Percentiles rank a stretch among this genome's conserved stretches.
These are phyloP conservation scores for Solanum hybrid DNA, from an alignment of 305 asterid species.

Conservation along the genomic window DNA sequence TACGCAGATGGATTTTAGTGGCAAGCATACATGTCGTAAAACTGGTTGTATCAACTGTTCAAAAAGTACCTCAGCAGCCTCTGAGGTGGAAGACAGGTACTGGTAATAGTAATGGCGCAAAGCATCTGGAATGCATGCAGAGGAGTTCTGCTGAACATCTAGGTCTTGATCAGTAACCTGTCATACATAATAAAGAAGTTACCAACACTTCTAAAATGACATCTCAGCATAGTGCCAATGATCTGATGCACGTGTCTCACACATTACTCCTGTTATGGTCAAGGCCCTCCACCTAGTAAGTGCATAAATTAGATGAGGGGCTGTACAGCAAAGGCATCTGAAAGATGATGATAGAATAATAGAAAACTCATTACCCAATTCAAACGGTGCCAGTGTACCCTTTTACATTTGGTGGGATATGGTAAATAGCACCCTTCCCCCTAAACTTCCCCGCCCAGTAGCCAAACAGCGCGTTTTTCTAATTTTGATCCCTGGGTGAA, in stretches of 20 bases:
- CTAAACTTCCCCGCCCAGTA: not conserved
- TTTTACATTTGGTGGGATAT: not conserved
- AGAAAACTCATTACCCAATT: not conserved
- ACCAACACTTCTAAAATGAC: not conserved
- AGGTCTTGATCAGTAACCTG: constrained; percentile 91
- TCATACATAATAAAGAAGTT: constrained; percentile 2
- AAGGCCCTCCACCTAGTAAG: not conserved
- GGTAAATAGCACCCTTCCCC: not conserved
- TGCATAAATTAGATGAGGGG: not conserved
- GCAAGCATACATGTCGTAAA: not conserved
- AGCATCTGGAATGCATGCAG: constrained; percentile 88
- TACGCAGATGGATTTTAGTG: not conserved
- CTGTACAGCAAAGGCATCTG: not conserved
- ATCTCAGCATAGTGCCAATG: not conserved
- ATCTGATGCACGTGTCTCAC: not conserved
- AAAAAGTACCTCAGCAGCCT: constrained; percentile 79
- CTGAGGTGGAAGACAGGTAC: constrained; percentile 76
- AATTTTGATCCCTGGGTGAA: not conserved
- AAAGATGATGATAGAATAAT: not conserved
- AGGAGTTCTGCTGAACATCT: constrained; percentile 72
- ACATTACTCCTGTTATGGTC: not conserved
- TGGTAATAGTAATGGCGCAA: constrained; percentile 92
- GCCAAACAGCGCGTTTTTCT: not conserved
- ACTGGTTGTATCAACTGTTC: not conserved
- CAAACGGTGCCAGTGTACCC: not conserved